Base-by-base conservation (phyloP, 2,329 filamentous ascomycete species). In the Microsporum ferrugineum region DNA sequence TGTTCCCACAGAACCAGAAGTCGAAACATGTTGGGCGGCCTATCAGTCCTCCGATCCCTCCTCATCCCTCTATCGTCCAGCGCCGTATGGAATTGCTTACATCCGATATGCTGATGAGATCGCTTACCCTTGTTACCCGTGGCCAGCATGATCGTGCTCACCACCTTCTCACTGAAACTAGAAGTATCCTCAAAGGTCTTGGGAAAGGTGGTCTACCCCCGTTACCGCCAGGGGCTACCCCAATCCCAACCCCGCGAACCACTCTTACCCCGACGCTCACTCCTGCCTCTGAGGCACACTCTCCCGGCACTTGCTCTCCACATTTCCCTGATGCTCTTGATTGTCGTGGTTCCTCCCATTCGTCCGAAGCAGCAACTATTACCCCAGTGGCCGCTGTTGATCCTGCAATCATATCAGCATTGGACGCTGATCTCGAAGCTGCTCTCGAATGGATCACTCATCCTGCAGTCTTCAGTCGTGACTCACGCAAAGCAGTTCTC, bases 361-460 rank as follows among this genome's bases (percentile, higher is more conserved):
- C 67, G 10, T 75, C 73, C 1, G 73, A 76, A 38, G 68, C 79
- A 72, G 68, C 80, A 75, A 78, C 77, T 0, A 76, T 74, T 57
- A 72, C 73, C 62, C 87, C 73, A 66, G 82, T 76, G 34, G 83
- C 85, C 5, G 88, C 90, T n/a, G 92, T 99, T 61, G 94, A 99
- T 69, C 76, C 83, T 4, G 80, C 80, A 39, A 94, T 89, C 0
- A 92, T 97, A 68, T 80, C 84, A 29, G 91, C 94, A 1, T 84
- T 99, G 17, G 94, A 99, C 72, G 84, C 88, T 0, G 94, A 99
- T 73, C 82, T 99, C 38, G 90, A 96, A 72, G 84, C 88, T 38
- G 89, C 88, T 58, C 78, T 99, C 14, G 94, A 99, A 75, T 99
- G 94, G 94, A 97, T 99, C 74, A 91, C 88, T 71, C 94, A 99